Conservation (phyloP, 2,329 filamentous ascomycete species). For the Pleomassaria siparia region DNA sequence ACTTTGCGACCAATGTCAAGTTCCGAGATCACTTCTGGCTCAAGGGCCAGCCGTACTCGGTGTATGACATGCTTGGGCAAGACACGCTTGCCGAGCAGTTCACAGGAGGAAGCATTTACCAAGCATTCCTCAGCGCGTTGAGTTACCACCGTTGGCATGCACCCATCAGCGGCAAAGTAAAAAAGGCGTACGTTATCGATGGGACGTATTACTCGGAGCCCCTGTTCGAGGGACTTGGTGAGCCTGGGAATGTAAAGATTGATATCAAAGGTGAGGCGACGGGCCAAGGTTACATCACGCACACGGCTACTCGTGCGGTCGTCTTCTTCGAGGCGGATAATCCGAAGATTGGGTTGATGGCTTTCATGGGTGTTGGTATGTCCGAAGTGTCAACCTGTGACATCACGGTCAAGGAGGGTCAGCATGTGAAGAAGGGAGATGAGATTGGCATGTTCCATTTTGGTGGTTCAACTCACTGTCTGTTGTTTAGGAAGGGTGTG, state of each 20-base stretch:
- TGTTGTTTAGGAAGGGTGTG: slow-evolving; percentile 65
- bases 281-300: slow-evolving; percentile 67
- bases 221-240: slow-evolving; percentile 51
- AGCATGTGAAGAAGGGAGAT: slow-evolving; percentile 69
- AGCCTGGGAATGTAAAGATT: slow-evolving; percentile 48
- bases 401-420: slow-evolving; percentile 66
- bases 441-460: slow-evolving; percentile 79
- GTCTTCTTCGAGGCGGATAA: slow-evolving; percentile 73
- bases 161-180: slow-evolving; percentile 64
- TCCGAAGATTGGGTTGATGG: slow-evolving; percentile 66
- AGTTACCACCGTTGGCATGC: slow-evolving; percentile 74
- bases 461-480: slow-evolving; percentile 70
- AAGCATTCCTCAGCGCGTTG: slow-evolving; percentile 67
- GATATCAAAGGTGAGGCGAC: slow-evolving; percentile 48
- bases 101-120: slow-evolving; percentile 66
- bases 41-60: slow-evolving; percentile 69
- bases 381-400: slow-evolving; percentile 75
- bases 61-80: slow-evolving; percentile 63
- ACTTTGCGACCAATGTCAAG: slow-evolving; percentile 53
- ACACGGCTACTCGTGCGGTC: slow-evolving; percentile 68
- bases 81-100: slow-evolving; percentile 59
- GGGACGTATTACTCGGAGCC: slow-evolving; percentile 71
- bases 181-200: slow-evolving; percentile 59
- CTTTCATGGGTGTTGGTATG: slow-evolving; percentile 73
- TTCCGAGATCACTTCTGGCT: slow-evolving; percentile 66